Conservation (phyloP, 495 filamentous ascomycete genomes). For the Penicillium taxi region DNA sequence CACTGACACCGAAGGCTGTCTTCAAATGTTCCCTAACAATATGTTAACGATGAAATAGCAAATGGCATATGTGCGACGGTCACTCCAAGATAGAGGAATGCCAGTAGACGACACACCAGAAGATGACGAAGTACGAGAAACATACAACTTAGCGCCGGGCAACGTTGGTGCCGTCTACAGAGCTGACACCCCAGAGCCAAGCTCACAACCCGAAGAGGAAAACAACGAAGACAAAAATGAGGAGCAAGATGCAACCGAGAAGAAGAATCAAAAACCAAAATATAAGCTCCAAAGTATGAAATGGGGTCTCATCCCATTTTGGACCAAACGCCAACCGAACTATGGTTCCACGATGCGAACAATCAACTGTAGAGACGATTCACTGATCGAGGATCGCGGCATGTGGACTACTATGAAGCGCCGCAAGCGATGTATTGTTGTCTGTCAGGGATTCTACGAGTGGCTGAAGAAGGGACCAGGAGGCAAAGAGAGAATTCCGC, state of each 20-base stretch:
- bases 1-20: constrained; percentile 8
- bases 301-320: constrained; percentile 89
- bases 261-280: constrained; percentile 51
- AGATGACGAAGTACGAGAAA: constrained; percentile 66
- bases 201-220: constrained; percentile 2
- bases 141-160: constrained; percentile 89
- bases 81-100: constrained; percentile 67
- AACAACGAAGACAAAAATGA: constrained; percentile 6
- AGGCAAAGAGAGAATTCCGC: constrained; percentile 70
- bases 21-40: too few relatives aligned
- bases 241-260: background rate
- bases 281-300: constrained; percentile 89
- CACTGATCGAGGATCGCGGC: constrained; percentile 61
- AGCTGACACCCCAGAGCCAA: constrained; percentile 47
- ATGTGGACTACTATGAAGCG: constrained; percentile 92
- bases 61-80: constrained; percentile 59
- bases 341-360: constrained; percentile 72
- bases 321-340: constrained; percentile 75
- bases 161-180: constrained; percentile 81
- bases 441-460: constrained; percentile 92
- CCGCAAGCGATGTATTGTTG: constrained; percentile 75
- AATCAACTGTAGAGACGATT: constrained; percentile 94
- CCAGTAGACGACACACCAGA: constrained; percentile 67
- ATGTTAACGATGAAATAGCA: constrained; percentile 34
- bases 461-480: constrained; percentile 76